Conservation (phyloP, 2,329 filamentous ascomycete genomes). For the Hypomyces perniciosus region DNA sequence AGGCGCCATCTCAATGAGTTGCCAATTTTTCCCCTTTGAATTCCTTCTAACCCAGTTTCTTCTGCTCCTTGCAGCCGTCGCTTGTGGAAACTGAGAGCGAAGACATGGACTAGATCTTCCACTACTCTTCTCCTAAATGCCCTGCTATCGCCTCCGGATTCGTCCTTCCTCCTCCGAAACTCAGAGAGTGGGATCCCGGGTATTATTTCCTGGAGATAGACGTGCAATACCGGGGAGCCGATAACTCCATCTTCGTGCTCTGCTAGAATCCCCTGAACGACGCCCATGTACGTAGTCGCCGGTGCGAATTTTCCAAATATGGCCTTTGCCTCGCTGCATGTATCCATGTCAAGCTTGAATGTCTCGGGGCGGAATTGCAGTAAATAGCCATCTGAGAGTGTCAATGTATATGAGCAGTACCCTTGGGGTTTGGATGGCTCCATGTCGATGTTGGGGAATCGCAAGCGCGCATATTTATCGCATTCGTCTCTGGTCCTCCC, state of each 20-base stretch:
- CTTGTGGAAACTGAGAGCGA: constrained; percentile 32
- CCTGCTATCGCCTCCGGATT: background rate
- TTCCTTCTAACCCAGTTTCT: background rate
- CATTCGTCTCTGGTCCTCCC: constrained; percentile 11
- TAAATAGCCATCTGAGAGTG: constrained; percentile 31
- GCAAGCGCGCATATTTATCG: constrained; percentile 26
- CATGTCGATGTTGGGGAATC: constrained; percentile 27
- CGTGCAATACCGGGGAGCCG: constrained; percentile 20
- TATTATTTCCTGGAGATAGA: constrained; percentile 38
- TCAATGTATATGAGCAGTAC: constrained; percentile 47
- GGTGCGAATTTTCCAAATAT: constrained; percentile 39
- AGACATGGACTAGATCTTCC: constrained; percentile 35
- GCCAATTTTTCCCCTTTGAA: constrained; percentile 32
- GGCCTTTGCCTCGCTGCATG: constrained; percentile 31
- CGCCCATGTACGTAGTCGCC: constrained; percentile 31
- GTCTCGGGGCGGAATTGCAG: constrained; percentile 44
- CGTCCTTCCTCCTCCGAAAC: background rate
- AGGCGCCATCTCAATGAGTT: constrained; percentile 35
- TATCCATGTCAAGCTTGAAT: constrained; percentile 35
- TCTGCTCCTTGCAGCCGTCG: background rate
- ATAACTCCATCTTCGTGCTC: background rate
- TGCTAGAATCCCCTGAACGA: constrained; percentile 17
- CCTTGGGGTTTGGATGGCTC: constrained; percentile 37
- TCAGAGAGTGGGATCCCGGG: constrained; percentile 34
- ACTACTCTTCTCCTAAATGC: constrained; percentile 31